Evolutionary conservation across 192 early-diverging fungal species (phyloP), one percentile per base, ranked within the genome.

Genomic region (Rhizoclosmatium globosum): DNA sequence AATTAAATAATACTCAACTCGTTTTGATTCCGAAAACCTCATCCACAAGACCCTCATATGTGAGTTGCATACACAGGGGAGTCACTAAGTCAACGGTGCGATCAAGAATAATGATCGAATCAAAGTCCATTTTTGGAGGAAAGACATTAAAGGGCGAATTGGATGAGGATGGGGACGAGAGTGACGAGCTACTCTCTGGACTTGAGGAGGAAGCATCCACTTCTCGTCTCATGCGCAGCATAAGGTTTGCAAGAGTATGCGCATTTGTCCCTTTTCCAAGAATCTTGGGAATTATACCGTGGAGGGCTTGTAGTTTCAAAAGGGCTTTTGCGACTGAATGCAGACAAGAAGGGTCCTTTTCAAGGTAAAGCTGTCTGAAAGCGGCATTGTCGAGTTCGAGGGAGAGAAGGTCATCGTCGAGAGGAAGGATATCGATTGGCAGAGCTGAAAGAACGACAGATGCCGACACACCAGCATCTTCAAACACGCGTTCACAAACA

Each of bases 31-130:
- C 92, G 77, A 94, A 96, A 7, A 94, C 88, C 82, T 99, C 98
- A 83, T 98, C 97, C 74, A 99, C 92, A 31, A 99, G 85, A 3
- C 98, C 98, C 85, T 98, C 95, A 82, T 98, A 99, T 0, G 98
- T 98, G 71, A 98, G 86, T 81, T 97, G 95, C 0, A 96, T 99
- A 77, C 95, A 93, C 45, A 99, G 83, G 7, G 96, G 97, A 3
- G 96, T 98, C 46, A 96, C 86, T 58, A 97, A 75, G 81, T 99
- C 98, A 3, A 96, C 95, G 31, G 87, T 89, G 2, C 97, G 88
- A 74, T 99, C 98, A 48, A 99, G 89, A 17, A 99, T 91, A 21
- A 99, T 90, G 64, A 98, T 76, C 9, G 95, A 92, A 78, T 99
- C 88, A 46, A 89, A 81, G 45, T 88, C 86, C 1, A 83, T 78